These are phyloP conservation scores for Metarhizium brunneum DNA, from an alignment of 2,329 filamentous ascomycete genomes.

Conservation along the genomic window DNA sequence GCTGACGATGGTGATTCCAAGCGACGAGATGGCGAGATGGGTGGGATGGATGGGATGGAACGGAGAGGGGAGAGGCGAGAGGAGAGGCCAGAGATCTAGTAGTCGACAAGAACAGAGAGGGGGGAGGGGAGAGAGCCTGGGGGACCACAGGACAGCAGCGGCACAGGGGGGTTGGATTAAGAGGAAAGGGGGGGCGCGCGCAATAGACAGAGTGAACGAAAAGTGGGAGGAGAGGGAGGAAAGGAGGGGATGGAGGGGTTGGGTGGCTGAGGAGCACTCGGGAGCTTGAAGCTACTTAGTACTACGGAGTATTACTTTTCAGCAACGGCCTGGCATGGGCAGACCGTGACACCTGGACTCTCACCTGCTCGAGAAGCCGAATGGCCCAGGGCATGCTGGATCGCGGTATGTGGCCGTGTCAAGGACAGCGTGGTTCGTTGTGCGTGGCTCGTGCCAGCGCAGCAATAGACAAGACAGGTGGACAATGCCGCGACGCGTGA, in stretches of 20 bases:
- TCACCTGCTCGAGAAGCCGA: neutral
- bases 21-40: neutral
- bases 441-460: constrained; percentile 15
- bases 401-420: neutral
- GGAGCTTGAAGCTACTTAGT: constrained; percentile 6
- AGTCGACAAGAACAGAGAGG: constrained; percentile 8
- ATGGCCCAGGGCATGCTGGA: constrained; percentile 1
- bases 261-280: constrained; percentile 20
- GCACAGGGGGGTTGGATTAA: constrained; percentile 10
- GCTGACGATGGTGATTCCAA: constrained; percentile 16
- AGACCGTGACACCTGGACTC: neutral
- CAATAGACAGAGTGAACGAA: constrained; percentile 13
- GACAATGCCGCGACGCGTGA: constrained; percentile 5
- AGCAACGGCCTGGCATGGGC: neutral
- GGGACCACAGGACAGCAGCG: constrained; percentile 3
- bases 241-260: constrained; percentile 11
- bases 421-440: neutral
- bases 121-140: constrained; percentile 4
- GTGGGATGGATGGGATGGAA: constrained; percentile 13
- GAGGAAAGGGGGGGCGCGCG: constrained; percentile 9
- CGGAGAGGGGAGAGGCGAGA: constrained; percentile 12
- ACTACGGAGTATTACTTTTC: neutral
- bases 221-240: constrained; percentile 8
- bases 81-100: constrained; percentile 10
- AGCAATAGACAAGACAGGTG: constrained; percentile 4